Percentiles rank a stretch among this genome's conserved stretches.
Evolutionary conservation across 257 asterid genomes (phyloP).

Genomic region (Phtheirospermum japonicum): DNA sequence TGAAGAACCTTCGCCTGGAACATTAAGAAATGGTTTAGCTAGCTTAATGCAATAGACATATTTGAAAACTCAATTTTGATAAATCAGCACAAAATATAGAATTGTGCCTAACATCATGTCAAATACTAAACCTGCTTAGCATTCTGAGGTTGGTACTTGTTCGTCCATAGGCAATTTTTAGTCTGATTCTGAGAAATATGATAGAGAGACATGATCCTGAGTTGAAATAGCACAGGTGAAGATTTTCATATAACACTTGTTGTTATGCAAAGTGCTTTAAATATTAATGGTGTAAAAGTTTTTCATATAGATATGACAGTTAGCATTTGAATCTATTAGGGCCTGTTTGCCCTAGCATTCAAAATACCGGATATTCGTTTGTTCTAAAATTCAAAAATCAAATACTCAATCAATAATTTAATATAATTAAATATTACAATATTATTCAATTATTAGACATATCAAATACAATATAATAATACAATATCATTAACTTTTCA

Average conservation of each 20-base stretch:
- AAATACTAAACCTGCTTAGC: slow-evolving; percentile 69
- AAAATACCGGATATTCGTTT: too few relatives aligned
- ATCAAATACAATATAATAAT: too few relatives aligned
- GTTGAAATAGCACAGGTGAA: slow-evolving; percentile 15
- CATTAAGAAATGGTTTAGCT: not conserved
- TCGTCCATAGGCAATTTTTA: slow-evolving; percentile 79
- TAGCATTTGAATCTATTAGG: too few relatives aligned
- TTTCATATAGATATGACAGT: not conserved
- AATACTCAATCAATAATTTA: too few relatives aligned
- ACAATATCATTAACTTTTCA: too few relatives aligned
- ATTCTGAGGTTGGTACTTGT: slow-evolving; percentile 81
- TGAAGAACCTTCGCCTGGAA: slow-evolving; percentile 1
- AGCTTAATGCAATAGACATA: slow-evolving; percentile 4
- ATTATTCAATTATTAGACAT: too few relatives aligned
- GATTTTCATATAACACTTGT: slow-evolving; percentile 12
- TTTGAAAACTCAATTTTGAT: slow-evolving; percentile 4
- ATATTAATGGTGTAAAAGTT: not conserved
- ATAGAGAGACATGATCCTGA: slow-evolving; percentile 53
- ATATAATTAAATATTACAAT: too few relatives aligned
- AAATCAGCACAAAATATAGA: slow-evolving; percentile 4
- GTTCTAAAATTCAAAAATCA: too few relatives aligned
- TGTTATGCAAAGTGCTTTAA: not conserved
- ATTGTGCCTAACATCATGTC: slow-evolving; percentile 9
- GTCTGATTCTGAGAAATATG: slow-evolving; percentile 41
- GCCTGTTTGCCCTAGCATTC: too few relatives aligned